Evolutionary conservation across 148 eudicot genomes (phyloP).

Genomic region (Cornus kousa): DNA sequence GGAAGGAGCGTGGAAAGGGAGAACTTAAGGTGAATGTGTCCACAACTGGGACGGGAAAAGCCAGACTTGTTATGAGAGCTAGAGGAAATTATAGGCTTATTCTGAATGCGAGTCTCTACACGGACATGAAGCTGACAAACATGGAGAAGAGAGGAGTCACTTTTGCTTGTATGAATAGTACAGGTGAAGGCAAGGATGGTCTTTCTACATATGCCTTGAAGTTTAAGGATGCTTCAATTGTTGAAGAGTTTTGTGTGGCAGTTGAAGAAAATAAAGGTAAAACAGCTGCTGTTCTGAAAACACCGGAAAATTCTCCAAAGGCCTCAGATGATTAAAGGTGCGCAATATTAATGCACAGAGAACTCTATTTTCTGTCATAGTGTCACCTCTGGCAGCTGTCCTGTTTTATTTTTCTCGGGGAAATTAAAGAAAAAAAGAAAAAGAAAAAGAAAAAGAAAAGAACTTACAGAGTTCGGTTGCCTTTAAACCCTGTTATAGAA

Average conservation of each 20-base stretch:
- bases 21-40: constrained; percentile 76
- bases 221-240: constrained; percentile 72
- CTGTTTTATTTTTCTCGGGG: not conserved
- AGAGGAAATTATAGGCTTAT: constrained; percentile 85
- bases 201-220: constrained; percentile 83
- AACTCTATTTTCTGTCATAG: not conserved
- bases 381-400: not conserved
- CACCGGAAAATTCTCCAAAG: constrained; percentile 83
- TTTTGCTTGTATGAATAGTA: constrained; percentile 80
- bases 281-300: constrained; percentile 37
- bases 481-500: not conserved
- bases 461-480: not conserved
- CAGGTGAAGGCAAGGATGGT: constrained; percentile 66
- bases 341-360: not conserved
- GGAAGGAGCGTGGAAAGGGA: constrained; percentile 98
- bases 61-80: constrained; percentile 85
- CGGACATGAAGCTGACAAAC: constrained; percentile 88
- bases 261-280: constrained; percentile 59
- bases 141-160: constrained; percentile 95
- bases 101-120: constrained; percentile 71
- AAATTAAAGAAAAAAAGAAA: no score
- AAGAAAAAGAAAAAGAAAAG: no score
- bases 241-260: constrained; percentile 61
- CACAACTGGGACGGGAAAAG: constrained; percentile 53
- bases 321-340: constrained; percentile 38